These are phyloP conservation scores for Cryptococcus sp. DNA, from an alignment of 1,284 basidiomycete species.

Conservation along the genomic window DNA sequence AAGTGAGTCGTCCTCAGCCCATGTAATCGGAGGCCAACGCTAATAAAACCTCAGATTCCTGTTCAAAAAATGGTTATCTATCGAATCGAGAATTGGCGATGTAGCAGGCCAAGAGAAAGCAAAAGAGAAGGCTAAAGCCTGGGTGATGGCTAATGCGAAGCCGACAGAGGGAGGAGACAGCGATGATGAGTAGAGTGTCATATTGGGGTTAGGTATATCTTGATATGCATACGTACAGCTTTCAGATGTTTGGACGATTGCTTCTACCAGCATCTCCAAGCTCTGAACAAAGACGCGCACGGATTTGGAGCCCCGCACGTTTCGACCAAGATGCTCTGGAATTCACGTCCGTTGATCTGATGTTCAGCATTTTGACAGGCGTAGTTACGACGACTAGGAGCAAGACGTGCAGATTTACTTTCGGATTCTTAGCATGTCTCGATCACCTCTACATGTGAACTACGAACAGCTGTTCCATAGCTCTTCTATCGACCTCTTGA, in stretches of 20 bases:
- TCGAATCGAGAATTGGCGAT: slow-evolving; percentile 83
- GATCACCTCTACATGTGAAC: not conserved
- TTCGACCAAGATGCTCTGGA: not conserved
- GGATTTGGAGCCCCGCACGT: slow-evolving; percentile 2
- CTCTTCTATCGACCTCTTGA: slow-evolving; percentile 59
- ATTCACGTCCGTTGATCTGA: too few relatives aligned
- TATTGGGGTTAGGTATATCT: not conserved
- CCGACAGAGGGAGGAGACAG: slow-evolving; percentile 18
- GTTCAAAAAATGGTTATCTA: slow-evolving; percentile 95
- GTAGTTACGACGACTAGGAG: too few relatives aligned
- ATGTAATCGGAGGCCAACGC: not conserved
- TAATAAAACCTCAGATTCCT: slow-evolving; percentile 57
- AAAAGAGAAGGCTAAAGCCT: slow-evolving; percentile 82
- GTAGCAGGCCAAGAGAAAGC: slow-evolving; percentile 75
- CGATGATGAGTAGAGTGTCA: slow-evolving; percentile 11
- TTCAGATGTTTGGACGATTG: not conserved
- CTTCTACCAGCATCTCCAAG: not conserved
- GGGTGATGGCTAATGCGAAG: slow-evolving; percentile 51
- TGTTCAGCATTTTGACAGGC: too few relatives aligned
- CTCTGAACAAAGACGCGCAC: too few relatives aligned
- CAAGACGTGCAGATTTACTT: too few relatives aligned
- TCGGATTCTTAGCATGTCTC: not conserved
- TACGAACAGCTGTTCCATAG: slow-evolving; percentile 55
- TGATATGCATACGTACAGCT: not conserved
- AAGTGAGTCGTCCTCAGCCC: slow-evolving; percentile 58